phyloP scores from a whole-genome alignment of 169 alveolate genomes.

The Plasmodium fragile region DNA sequence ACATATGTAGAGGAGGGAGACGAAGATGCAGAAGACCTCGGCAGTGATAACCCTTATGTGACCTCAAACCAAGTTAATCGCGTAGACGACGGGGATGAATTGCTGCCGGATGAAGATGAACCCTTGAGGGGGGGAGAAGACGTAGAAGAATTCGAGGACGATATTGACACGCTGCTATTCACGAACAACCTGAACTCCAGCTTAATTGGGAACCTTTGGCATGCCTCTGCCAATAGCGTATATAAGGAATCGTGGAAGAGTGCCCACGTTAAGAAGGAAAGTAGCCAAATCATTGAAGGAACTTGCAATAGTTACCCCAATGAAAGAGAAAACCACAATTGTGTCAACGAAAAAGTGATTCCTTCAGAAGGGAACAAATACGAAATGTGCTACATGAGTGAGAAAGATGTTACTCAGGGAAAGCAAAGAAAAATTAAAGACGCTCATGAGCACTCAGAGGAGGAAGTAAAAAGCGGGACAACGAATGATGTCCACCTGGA shows the following conservation, averaged over 20 bases:
- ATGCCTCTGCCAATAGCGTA: constrained; percentile 69
- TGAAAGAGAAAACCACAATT: constrained; percentile 2
- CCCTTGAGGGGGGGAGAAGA: neutral
- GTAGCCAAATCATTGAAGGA: neutral
- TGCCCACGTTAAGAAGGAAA: neutral
- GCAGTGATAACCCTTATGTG: neutral
- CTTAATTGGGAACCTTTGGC: constrained; percentile 71
- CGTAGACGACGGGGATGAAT: neutral
- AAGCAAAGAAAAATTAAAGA: neutral
- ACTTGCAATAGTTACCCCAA: neutral
- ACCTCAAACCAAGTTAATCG: neutral
- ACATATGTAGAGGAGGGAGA: neutral
- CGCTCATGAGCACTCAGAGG: neutral
- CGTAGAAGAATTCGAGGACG: constrained; percentile 59
- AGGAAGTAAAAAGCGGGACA: neutral
- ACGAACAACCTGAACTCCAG: constrained; percentile 69
- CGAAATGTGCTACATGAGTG: neutral
- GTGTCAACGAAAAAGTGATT: neutral
- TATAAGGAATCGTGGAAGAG: constrained; percentile 13
- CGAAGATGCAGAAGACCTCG: neutral
- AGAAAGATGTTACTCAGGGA: neutral
- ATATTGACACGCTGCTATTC: constrained; percentile 43
- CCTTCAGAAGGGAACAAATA: neutral
- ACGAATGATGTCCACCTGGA: neutral
- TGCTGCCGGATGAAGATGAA: neutral